These are phyloP conservation scores for Gamarada debralockiae DNA, from an alignment of 495 filamentous ascomycete species.

Conservation along the genomic window DNA sequence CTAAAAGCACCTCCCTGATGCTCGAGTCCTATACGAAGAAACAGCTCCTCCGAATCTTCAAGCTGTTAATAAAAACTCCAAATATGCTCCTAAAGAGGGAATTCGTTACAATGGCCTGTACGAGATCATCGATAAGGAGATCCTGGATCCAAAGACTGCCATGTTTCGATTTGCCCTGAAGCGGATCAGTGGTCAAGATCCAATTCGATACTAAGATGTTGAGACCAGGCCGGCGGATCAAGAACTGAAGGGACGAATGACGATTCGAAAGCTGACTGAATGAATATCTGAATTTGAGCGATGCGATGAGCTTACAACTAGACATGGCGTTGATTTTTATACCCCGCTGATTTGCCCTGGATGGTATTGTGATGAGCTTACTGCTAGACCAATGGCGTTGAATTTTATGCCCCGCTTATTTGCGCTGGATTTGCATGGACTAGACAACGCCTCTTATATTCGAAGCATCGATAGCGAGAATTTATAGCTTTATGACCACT, in stretches of 20 bases:
- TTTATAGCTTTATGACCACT: no score
- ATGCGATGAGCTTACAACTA: no score
- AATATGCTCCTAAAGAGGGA: constrained; percentile 42
- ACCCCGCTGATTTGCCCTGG: no score
- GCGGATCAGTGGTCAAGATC: constrained; percentile 34
- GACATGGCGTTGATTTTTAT: no score
- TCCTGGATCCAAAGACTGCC: constrained; percentile 30
- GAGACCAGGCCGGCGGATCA: not conserved
- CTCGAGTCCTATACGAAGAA: constrained; percentile 28
- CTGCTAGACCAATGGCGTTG: no score
- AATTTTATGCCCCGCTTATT: no score
- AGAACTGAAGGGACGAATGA: constrained; percentile 5
- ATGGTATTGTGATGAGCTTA: no score
- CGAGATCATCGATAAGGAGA: constrained; percentile 20
- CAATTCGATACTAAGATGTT: constrained; percentile 31
- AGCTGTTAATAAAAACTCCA: constrained; percentile 27
- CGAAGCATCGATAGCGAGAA: no score
- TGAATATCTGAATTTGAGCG: no score
- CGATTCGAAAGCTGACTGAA: not conserved
- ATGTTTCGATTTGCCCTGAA: constrained; percentile 38
- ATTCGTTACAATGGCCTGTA: constrained; percentile 58
- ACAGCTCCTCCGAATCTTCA: constrained; percentile 46
- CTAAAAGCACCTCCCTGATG: constrained; percentile 34
- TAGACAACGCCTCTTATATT: no score
- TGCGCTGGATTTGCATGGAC: no score